phyloP scores from a whole-genome alignment of 768 basidiomycete genomes.

The Phylloporus arenicola region DNA sequence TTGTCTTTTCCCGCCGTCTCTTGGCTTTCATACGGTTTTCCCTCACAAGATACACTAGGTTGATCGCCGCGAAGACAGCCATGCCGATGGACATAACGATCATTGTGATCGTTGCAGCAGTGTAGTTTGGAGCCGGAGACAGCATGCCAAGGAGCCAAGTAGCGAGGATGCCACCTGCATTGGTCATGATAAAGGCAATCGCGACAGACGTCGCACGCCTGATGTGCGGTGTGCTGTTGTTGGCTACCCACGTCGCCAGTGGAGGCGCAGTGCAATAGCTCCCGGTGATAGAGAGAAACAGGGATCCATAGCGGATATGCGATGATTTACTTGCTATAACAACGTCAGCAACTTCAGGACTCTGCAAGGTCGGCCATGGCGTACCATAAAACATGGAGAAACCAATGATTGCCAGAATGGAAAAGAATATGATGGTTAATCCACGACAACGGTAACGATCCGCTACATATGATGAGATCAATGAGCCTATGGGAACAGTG shows the following conservation, averaged over 20 bases:
- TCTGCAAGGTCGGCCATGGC: conserved; percentile 5
- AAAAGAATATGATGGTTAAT: conserved; percentile 39
- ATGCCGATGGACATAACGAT: conserved; percentile 37
- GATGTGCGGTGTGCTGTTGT: conserved; percentile 53
- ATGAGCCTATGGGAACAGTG: conserved; percentile 27
- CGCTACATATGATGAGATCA: conserved; percentile 43
- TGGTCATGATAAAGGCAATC: conserved; percentile 52
- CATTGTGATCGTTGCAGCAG: conserved; percentile 38
- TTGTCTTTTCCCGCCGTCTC: conserved; percentile 28
- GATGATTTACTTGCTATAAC: conserved; percentile 25
- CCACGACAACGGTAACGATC: conserved; percentile 51
- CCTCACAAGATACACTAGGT: conserved; percentile 36
- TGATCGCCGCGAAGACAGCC: conserved; percentile 33
- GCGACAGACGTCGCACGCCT: conserved; percentile 57
- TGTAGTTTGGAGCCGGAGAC: conserved; percentile 47
- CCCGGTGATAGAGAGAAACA: conserved; percentile 53
- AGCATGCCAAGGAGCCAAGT: conserved; percentile 55
- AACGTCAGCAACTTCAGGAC: not conserved
- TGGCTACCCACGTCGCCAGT: conserved; percentile 54
- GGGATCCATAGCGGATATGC: conserved; percentile 45
- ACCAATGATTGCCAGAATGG: conserved; percentile 41
- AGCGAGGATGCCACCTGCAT: conserved; percentile 54
- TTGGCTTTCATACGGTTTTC: conserved; percentile 44
- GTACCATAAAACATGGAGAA: conserved; percentile 53
- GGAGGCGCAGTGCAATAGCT: conserved; percentile 51